These are phyloP conservation scores for Aspergillus ostianus DNA, from an alignment of 495 filamentous ascomycete species.

Conservation along the genomic window DNA sequence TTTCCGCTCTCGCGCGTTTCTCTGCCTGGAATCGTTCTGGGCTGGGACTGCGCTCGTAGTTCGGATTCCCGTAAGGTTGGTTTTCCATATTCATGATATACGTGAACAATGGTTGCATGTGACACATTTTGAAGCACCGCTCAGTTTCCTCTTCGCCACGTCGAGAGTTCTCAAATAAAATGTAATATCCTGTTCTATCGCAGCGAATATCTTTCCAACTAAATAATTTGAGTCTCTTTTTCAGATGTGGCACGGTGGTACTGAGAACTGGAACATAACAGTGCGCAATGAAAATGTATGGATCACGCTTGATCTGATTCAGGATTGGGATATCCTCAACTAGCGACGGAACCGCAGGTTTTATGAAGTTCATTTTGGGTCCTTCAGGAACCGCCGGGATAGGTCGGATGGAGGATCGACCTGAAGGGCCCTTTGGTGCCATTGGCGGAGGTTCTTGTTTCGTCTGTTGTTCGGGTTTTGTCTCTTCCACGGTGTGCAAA, in stretches of 20 bases:
- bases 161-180: conserved; percentile 76
- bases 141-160: conserved; percentile 76
- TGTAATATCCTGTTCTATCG: conserved; percentile 85
- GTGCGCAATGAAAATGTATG: conserved; percentile 89
- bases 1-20: conserved; percentile 53
- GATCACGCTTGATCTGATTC: conserved; percentile 69
- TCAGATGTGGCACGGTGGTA: conserved; percentile 79
- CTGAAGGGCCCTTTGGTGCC: conserved; percentile 84
- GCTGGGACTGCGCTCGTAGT: conserved; percentile 63
- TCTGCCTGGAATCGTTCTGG: conserved; percentile 53
- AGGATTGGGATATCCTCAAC: conserved; percentile 62
- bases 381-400: conserved; percentile 43
- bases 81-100: conserved; percentile 92
- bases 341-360: conserved; percentile 46
- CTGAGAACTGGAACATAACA: conserved; percentile 84
- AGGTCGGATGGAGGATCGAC: conserved; percentile 49
- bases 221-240: conserved; percentile 78
- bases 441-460: conserved; percentile 69
- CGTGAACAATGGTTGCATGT: conserved; percentile 80
- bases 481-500: conserved; percentile 20
- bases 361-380: conserved; percentile 40
- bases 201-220: conserved; percentile 72
- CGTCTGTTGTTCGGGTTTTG: conserved; percentile 31
- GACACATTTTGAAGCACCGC: conserved; percentile 67
- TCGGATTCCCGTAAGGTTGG: conserved; percentile 65